phyloP scores from a whole-genome alignment of 2,329 filamentous ascomycete genomes.

The Penicillium glabrum region DNA sequence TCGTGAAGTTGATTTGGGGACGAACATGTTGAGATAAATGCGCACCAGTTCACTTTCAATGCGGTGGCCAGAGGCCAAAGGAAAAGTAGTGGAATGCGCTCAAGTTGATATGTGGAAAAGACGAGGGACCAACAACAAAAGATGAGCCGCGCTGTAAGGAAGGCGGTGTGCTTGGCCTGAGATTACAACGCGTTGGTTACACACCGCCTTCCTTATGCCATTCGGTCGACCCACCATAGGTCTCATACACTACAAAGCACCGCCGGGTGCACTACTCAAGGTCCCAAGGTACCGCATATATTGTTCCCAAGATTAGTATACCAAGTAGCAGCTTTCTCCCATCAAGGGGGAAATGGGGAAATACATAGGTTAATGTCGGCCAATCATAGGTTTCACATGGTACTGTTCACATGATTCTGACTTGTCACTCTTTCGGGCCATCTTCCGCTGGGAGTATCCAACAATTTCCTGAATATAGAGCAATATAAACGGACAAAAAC shows the following conservation, averaged over 20 bases:
- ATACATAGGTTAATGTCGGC: background rate
- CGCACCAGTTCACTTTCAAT: background rate
- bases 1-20: conserved; percentile 35
- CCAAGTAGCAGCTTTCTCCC: background rate
- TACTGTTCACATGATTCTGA: background rate
- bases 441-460: background rate
- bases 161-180: background rate
- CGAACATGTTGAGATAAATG: conserved; percentile 35
- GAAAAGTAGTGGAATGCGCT: background rate
- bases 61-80: conserved; percentile 7
- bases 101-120: background rate
- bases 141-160: background rate
- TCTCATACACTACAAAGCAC: no score
- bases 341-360: fast-evolving
- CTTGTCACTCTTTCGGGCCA: background rate
- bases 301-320: background rate
- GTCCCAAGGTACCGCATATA: no score
- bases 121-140: conserved; percentile 3
- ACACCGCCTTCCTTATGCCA: background rate
- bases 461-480: background rate
- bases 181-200: background rate
- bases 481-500: background rate
- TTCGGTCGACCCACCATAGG: background rate
- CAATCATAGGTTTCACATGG: no score
- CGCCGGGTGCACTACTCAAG: no score